Base-by-base conservation (phyloP, 768 basidiomycete genomes). In the Hericium coralloides region DNA sequence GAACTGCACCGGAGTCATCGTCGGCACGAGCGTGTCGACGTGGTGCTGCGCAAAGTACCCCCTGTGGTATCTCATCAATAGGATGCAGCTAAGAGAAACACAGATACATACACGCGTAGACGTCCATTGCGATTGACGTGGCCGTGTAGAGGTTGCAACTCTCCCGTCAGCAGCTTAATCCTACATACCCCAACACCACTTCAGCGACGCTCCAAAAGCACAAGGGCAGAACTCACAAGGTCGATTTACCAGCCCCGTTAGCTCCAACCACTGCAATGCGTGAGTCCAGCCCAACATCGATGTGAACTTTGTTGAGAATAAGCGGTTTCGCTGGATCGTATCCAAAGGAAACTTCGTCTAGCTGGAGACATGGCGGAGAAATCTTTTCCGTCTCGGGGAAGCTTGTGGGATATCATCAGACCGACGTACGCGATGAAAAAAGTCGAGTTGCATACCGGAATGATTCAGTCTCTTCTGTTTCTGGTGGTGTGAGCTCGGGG, bases 371-470 rank as follows among this genome's bases (percentile, higher is more conserved):
- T 0, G 97, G 97, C 7, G 97, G 95, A 4, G 97, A 94, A 64
- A 98, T 92, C 74, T 98, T 98, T 66, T 98, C 97, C 7, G 93
- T 84, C 58, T 97, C 95, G 1, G 93, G 92, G 79, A 99, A 91
- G 64, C 90, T 92, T 36, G 36, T 31, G 25, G 55, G 41, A 45
- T 38, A 48, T 18, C 3, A 22, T 31, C 31, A 31, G 31, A 14
- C 1, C 17, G 5, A 9, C 8, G 25, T 4, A 8, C 1, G n/a
- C 45, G 17, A 20, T 26, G 15, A 17, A 23, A n/a, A 17, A 51
- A 20, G 37, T 26, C n/a, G 1, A 26, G 7, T 1, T 55, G 56
- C 74, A 18, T 59, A 89, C 85, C 84, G 95, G 81, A 99, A 99
- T 37, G 79, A 87, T 71, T 98, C 95, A 6, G 82, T 87, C 65